These are phyloP conservation scores for Lipomyces kockii DNA, from an alignment of 805 yeast species.

Conservation along the genomic window DNA sequence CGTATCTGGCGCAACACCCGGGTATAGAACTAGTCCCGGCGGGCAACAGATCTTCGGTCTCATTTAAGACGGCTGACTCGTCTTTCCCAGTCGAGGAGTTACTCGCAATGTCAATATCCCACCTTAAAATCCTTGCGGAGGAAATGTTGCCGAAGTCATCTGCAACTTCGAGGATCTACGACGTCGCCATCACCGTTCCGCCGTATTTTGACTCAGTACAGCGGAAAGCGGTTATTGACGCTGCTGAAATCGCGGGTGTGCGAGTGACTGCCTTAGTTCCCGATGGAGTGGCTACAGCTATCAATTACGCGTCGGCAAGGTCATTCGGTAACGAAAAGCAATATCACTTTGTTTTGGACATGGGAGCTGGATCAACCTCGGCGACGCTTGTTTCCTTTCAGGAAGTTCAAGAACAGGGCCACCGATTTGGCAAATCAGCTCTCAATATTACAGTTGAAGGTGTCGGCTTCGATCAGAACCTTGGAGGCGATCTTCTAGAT, in stretches of 20 bases:
- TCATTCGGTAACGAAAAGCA: slow-evolving; percentile 54
- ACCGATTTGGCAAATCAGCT: slow-evolving; percentile 32
- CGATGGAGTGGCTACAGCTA: slow-evolving; percentile 91
- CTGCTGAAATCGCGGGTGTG: slow-evolving; percentile 71
- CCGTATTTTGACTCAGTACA: slow-evolving; percentile 67
- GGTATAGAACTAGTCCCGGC: slow-evolving; percentile 56
- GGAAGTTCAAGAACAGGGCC: slow-evolving; percentile 46
- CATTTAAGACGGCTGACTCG: slow-evolving; percentile 57
- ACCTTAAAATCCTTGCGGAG: slow-evolving; percentile 68
- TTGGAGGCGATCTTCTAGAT: slow-evolving; percentile 83
- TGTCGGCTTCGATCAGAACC: slow-evolving; percentile 64
- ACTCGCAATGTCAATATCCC: slow-evolving; percentile 78
- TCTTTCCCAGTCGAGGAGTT: slow-evolving; percentile 73
- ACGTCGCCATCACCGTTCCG: slow-evolving; percentile 78
- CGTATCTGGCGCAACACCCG: slow-evolving; percentile 61
- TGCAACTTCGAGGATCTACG: slow-evolving; percentile 56
- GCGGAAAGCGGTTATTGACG: slow-evolving; percentile 72
- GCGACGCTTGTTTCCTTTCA: slow-evolving; percentile 79
- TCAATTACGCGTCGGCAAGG: slow-evolving; percentile 71
- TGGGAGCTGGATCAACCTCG: slow-evolving; percentile 90
- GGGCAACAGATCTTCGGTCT: slow-evolving; percentile 58
- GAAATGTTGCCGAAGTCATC: slow-evolving; percentile 59
- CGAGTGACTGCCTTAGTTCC: slow-evolving; percentile 72
- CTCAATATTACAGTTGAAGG: slow-evolving; percentile 67
- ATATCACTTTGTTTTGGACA: slow-evolving; percentile 77